Evolutionary conservation across 2,329 filamentous ascomycete species (phyloP).

Genomic region (Alternaria panax): DNA sequence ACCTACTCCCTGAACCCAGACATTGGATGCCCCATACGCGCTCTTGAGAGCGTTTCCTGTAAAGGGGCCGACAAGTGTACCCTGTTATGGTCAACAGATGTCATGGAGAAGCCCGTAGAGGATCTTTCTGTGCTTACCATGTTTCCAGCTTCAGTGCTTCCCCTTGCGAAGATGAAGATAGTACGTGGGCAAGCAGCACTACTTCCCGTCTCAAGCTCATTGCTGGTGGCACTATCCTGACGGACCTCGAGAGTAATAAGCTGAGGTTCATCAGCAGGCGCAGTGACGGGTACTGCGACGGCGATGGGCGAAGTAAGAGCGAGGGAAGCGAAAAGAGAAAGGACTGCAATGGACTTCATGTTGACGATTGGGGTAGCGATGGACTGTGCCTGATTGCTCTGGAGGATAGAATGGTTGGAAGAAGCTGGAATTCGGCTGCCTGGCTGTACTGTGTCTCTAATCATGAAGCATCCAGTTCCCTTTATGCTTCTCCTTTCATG

Average conservation of each 20-base stretch:
- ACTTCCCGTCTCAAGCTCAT: conserved; percentile 25
- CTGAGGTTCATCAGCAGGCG: neutral
- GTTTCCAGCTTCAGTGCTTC: conserved; percentile 27
- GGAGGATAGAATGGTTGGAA: neutral
- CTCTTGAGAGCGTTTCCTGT: conserved; percentile 20
- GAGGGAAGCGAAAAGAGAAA: conserved; percentile 5
- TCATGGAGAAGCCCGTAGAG: neutral
- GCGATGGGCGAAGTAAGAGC: conserved; percentile 7
- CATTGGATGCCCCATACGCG: conserved; percentile 15
- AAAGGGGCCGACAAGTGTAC: conserved; percentile 9
- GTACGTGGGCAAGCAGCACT: conserved; percentile 22
- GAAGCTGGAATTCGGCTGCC: neutral
- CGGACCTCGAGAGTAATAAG: conserved; percentile 8
- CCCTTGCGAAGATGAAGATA: conserved; percentile 32
- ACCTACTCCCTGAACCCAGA: conserved; percentile 40
- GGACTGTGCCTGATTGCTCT: neutral
- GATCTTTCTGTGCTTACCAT: conserved; percentile 16
- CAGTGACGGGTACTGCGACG: conserved; percentile 1
- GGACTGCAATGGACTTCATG: conserved; percentile 10
- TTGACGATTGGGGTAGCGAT: neutral
- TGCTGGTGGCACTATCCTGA: conserved; percentile 16
- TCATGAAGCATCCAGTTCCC: neutral
- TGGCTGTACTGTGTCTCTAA: neutral
- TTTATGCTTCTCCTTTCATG: neutral
- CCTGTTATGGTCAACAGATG: neutral